Base-by-base conservation (phyloP, 805 yeast genomes). In the Hanseniaspora lindneri region DNA sequence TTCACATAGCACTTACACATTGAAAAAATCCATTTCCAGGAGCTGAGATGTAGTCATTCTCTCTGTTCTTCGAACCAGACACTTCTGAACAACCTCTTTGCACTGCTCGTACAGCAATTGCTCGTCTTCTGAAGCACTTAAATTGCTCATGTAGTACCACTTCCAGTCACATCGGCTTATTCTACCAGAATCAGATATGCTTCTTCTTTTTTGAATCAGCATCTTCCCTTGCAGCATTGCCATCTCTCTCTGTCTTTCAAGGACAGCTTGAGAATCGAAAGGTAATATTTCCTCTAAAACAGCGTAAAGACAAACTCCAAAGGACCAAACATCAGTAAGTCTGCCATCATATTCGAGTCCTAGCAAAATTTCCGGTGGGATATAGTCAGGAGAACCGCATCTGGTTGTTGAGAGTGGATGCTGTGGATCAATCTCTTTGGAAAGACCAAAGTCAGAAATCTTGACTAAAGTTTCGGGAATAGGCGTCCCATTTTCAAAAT, bases 321-420 rank as follows among this genome's bases (percentile, higher is more conserved):
- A 63, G 1, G 96, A 85, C 99, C 99, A 92, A 17, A 88, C 70
- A 62, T 92, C 99, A 42, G 92, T 81, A 54, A 84, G 77, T 46
- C 83, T 74, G 11, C 99, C 99, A 58, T 89, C 89, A 59, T 92
- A 92, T 6, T 86, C 81, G 49, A 84, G 70, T 1, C 97, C 97
- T 77, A 92, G 76, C 33, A 92, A 67, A 21, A 92, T 66, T 59
- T 92, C 99, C 0, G 98, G 99, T 0, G 96, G 81, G 6, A 92
- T 95, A 58, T 92, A 92, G 61, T 92, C 98, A 54, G 85, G 96
- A 1, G 95, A 84, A 0, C 99, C 98, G 63, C 98, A 92, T 52
- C 97, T 66, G 1, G 97, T 89, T 2, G 83, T 73, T 23, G 94
- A 70, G 50, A 80, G 83, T 9, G 49, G 49, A 54, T 75, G 68